Evolutionary conservation across 495 filamentous ascomycete genomes (phyloP), one percentile per base, ranked within the genome.

Genomic region (Annulohypoxylon maeteangense): DNA sequence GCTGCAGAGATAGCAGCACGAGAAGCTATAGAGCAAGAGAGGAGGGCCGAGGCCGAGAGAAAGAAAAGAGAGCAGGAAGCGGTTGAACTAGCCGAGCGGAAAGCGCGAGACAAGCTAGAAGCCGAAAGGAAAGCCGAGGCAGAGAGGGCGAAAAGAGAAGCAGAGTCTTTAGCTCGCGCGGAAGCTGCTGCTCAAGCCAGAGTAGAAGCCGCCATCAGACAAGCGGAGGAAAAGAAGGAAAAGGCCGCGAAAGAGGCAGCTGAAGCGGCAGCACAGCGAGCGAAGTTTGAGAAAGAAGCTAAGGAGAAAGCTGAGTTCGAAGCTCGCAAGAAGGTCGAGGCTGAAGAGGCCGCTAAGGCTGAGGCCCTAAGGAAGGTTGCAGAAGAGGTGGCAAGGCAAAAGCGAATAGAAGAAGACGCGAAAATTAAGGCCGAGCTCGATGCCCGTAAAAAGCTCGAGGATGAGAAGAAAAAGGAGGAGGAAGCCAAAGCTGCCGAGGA

Each of bases 91-190:
- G 77, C 77, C 12, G 79, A 80, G 51, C 75, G 79, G 45, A 71
- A 76, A 23, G 77, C 81, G 48, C 70, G 79, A 54, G 76, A 78
- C 10, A 80, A 78, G 67, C 53, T 80, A 6, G 78, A 81, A 44
- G 75, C 68, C 1, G 76, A 80, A 44, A 68, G 74, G 10, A 84
- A 84, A 67, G 85, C 82, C 45, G 82, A 82, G 31, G 87, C 84
- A 5, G 87, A 89, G 51, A 82, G 82, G 67, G 80, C 80, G 27
- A 85, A 80, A 51, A 83, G 76, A 44, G 87, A 87, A 36, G 84
- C 86, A 3, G 82, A 84, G 44, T 79, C 81, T 6, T 79, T 78
- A 18, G 83, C 82, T n/a, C 70, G 76, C 1, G 81, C 78, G 7
- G 81, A 81, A 55, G 82, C 80, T 0, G 78, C 77, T 25, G 77